A percentile compares a stretch with the other conserved stretches of the same genome.
phyloP scores from a whole-genome alignment of 768 basidiomycete species.

The Russula dissimulans region DNA sequence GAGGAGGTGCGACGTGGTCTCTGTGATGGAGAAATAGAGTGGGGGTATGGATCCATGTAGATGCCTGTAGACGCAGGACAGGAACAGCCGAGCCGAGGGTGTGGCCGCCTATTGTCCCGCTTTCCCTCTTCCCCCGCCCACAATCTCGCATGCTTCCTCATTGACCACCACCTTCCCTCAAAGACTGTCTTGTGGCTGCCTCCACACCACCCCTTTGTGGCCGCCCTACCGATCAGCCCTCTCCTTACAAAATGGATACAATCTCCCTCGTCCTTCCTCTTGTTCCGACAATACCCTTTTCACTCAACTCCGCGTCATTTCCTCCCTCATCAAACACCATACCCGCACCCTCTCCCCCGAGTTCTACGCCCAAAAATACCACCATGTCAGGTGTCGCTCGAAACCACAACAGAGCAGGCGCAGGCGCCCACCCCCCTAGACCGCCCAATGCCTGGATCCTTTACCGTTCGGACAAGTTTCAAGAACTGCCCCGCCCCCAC shows the following conservation, averaged over 20 bases:
- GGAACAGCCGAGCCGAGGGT: not conserved
- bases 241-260: slow-evolving; percentile 14
- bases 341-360: not conserved
- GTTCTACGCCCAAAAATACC: not conserved
- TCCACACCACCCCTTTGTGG: not conserved
- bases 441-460: slow-evolving; percentile 45
- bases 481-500: slow-evolving; percentile 24
- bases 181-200: not conserved
- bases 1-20: too few relatives aligned
- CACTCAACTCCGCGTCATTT: not conserved
- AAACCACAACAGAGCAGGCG: not conserved
- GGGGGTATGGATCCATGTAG: slow-evolving; percentile 10
- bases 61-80: not conserved
- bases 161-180: not conserved
- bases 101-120: not conserved
- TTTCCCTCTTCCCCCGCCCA: not conserved
- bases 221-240: not conserved
- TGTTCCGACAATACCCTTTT: not conserved
- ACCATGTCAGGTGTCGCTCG: slow-evolving; percentile 5
- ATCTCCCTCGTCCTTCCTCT: not conserved
- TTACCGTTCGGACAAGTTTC: slow-evolving; percentile 38
- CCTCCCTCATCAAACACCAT: not conserved
- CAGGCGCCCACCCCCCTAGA: slow-evolving; percentile 24
- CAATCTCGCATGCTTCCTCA: not conserved
- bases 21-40: not conserved